Percentiles rank a stretch among this genome's conserved stretches.
Evolutionary conservation across 257 asterid genomes (phyloP).

Genomic region (Penstemon newberryi): DNA sequence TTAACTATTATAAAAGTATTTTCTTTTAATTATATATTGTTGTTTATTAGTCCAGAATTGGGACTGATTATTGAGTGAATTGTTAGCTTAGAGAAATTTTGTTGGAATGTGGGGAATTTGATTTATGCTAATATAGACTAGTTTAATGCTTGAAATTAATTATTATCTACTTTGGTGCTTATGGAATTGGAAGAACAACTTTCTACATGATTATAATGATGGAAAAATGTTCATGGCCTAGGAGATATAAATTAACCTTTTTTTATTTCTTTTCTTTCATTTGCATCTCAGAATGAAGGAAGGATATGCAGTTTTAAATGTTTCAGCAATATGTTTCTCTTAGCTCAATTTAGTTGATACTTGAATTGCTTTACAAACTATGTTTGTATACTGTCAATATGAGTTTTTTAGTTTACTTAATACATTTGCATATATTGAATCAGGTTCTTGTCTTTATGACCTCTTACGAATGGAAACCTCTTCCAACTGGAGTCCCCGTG

Average conservation of each 20-base stretch:
- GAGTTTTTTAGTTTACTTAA: background rate
- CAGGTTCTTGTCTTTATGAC: slow-evolving; percentile 64
- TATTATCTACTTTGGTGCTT: background rate
- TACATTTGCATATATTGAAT: slow-evolving; percentile 8
- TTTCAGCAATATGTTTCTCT: background rate
- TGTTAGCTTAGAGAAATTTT: too few relatives aligned
- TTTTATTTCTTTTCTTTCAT: too few relatives aligned
- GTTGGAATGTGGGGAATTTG: background rate
- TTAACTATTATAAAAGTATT: background rate
- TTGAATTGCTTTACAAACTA: background rate
- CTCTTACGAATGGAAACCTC: slow-evolving; percentile 58
- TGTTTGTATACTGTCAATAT: background rate
- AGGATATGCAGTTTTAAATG: background rate
- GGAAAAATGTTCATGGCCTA: too few relatives aligned
- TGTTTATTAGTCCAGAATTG: background rate
- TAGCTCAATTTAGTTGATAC: background rate
- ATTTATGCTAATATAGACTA: background rate
- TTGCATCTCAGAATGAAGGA: background rate
- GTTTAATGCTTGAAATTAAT: background rate
- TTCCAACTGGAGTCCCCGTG: slow-evolving; percentile 37
- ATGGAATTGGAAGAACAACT: background rate
- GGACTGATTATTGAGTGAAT: background rate
- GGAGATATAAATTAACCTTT: too few relatives aligned
- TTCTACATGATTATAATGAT: too few relatives aligned
- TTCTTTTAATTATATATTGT: background rate